A percentile compares a stretch with the other conserved stretches of the same genome.
These are phyloP conservation scores for Vaccinium macrocarpon DNA, from an alignment of 148 eudicot genomes.

Conservation along the genomic window DNA sequence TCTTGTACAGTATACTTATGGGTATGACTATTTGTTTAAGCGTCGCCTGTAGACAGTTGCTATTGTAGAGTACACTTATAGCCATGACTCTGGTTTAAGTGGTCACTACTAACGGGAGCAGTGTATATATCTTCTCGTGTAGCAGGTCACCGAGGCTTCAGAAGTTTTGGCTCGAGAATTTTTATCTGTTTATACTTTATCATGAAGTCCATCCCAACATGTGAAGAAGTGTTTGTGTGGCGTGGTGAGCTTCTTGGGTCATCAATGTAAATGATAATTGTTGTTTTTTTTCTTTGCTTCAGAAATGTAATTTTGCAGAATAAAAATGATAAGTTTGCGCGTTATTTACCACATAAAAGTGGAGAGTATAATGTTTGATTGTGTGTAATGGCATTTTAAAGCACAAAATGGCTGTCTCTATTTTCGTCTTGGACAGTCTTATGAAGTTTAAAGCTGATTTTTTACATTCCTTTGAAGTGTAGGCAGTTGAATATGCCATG, in stretches of 20 bases:
- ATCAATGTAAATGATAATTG: background rate
- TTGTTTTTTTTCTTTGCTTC: background rate
- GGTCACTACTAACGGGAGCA: background rate
- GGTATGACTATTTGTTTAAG: background rate
- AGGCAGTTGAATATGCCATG: background rate
- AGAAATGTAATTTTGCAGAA: background rate
- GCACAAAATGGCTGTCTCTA: background rate
- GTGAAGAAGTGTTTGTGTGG: background rate
- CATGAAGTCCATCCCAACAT: background rate
- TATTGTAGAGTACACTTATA: background rate
- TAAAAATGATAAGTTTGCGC: background rate
- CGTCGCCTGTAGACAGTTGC: background rate
- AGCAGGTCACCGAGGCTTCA: background rate
- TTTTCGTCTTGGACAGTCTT: background rate
- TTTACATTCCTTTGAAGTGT: background rate
- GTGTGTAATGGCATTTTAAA: background rate
- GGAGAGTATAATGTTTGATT: background rate
- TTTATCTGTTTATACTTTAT: background rate
- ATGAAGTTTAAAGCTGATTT: background rate
- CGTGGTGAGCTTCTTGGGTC: conserved; percentile 4
- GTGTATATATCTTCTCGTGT: background rate
- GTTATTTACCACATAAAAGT: background rate
- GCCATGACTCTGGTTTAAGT: background rate
- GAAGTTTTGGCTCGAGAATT: background rate
- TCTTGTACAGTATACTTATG: conserved; percentile 12